These are phyloP conservation scores for Acrodontium crateriforme DNA, from an alignment of 2,329 filamentous ascomycete genomes.

Conservation along the genomic window DNA sequence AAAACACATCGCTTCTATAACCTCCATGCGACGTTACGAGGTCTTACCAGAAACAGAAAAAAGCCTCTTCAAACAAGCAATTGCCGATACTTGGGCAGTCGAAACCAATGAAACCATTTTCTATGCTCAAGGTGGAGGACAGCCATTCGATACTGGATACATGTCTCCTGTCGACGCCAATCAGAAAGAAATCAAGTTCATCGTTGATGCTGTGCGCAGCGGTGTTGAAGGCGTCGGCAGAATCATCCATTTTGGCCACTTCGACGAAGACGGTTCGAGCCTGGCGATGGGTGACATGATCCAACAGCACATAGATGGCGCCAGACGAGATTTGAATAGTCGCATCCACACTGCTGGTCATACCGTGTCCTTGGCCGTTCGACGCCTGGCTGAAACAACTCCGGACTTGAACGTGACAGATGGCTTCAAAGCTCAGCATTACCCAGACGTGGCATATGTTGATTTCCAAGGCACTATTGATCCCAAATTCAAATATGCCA, in stretches of 20 bases:
- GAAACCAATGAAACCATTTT: slow-evolving; percentile 53
- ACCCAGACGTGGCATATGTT: slow-evolving; percentile 51
- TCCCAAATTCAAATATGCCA: slow-evolving; percentile 45
- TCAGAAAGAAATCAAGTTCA: slow-evolving; percentile 26
- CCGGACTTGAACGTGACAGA: slow-evolving; percentile 36
- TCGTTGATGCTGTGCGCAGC: slow-evolving; percentile 44
- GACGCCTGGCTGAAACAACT: slow-evolving; percentile 38
- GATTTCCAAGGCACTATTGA: slow-evolving; percentile 57
- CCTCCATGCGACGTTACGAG: too few species aligned
- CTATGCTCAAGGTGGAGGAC: slow-evolving; percentile 61
- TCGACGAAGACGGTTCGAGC: slow-evolving; percentile 18
- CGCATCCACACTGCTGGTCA: slow-evolving; percentile 63
- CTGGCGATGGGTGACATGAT: slow-evolving; percentile 35
- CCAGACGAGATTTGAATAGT: slow-evolving; percentile 49
- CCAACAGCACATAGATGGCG: slow-evolving; percentile 44
- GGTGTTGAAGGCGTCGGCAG: slow-evolving; percentile 36
- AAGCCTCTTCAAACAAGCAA: slow-evolving; percentile 5
- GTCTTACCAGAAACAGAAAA: too few species aligned
- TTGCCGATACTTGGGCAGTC: slow-evolving; percentile 5
- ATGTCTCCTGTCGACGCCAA: slow-evolving; percentile 28
- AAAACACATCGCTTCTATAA: too few species aligned
- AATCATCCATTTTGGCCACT: slow-evolving; percentile 54
- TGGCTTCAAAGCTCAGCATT: slow-evolving; percentile 60
- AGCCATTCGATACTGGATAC: slow-evolving; percentile 52
- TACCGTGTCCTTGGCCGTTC: slow-evolving; percentile 55